Base-by-base conservation (phyloP, 768 basidiomycete species). In the Serpula lacrymans region DNA sequence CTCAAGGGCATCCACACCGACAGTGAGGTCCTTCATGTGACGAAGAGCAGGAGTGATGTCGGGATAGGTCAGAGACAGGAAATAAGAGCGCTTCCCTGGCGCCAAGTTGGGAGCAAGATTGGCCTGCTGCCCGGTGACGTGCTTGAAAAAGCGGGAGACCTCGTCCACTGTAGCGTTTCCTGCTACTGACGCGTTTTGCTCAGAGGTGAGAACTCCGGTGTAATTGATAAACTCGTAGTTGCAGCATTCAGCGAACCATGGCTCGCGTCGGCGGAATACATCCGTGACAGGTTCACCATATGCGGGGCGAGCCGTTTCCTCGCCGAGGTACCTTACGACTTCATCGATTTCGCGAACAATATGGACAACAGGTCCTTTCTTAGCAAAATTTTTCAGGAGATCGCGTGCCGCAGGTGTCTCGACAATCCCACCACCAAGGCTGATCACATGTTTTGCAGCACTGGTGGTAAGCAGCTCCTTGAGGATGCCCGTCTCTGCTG, bases 351-450 rank as follows among this genome's bases (percentile, higher is more conserved):
- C 82, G 11, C 96, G 77, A 14, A 81, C 74, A 44, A 98, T 75
- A 60, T 94, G 83, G 3, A 98, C 84, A 9, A 99, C 88, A 5
- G 82, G 78, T 4, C 88, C 88, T 14, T 58, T 69, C 23, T 62
- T 64, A 22, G 71, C 71, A 58, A 88, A 93, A 13, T 71, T 62
- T 59, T 81, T 74, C 44, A 99, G 70, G 4, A 88, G 54, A 13
- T 85, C 70, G 22, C 94, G 72, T 10, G 90, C 86, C 29, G 70
- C 74, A 1, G 82, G 73, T 0, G 82, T 88, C 64, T 99, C 95
- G 22, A 98, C 90, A 42, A 98, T 82, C 1, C 95, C 95, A 3
- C 96, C 96, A 3, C 96, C 95, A 14, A 96, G 80, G 48, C 88
- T 91, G 59, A 98, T 78, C 39, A 97, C 73, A 60, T 91, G 81